A percentile compares a stretch with the other conserved stretches of the same genome.
phyloP scores from a whole-genome alignment of 768 basidiomycete species.

The Lentinula boryana region DNA sequence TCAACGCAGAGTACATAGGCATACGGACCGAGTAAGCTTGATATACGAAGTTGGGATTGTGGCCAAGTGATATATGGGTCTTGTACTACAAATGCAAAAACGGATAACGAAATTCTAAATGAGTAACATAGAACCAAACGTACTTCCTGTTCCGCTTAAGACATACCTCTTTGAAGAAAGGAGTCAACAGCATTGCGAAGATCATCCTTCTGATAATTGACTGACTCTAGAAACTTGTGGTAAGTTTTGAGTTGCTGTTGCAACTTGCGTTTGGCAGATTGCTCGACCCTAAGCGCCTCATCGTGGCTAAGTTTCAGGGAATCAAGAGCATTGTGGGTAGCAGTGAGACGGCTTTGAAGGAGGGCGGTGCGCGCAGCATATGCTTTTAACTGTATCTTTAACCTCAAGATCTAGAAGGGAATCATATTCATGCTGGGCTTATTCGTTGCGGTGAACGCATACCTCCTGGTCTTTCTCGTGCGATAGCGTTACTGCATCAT shows the following conservation, averaged over 20 bases:
- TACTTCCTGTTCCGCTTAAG: background rate
- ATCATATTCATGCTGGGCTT: background rate
- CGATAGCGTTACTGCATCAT: background rate
- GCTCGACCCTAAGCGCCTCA: slow-evolving; percentile 30
- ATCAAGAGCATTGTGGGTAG: slow-evolving; percentile 47
- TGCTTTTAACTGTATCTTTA: slow-evolving; percentile 27
- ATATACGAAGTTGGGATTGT: slow-evolving; percentile 33
- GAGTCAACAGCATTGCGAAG: slow-evolving; percentile 46
- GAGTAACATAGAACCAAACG: background rate
- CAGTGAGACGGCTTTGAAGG: slow-evolving; percentile 38
- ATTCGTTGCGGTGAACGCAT: background rate
- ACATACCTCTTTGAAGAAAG: slow-evolving; percentile 57
- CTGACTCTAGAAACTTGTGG: slow-evolving; percentile 20
- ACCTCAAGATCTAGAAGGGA: slow-evolving; percentile 16
- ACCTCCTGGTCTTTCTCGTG: background rate
- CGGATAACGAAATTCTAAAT: background rate
- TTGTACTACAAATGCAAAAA: slow-evolving; percentile 23
- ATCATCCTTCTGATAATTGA: slow-evolving; percentile 46
- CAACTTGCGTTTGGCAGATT: slow-evolving; percentile 26
- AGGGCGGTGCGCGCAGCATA: slow-evolving; percentile 33
- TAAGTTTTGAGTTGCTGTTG: slow-evolving; percentile 32
- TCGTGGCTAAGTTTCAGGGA: slow-evolving; percentile 31
- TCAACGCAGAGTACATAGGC: background rate
- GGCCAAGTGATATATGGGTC: slow-evolving; percentile 43
- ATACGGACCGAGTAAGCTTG: slow-evolving; percentile 36